phyloP scores from a whole-genome alignment of 1,284 basidiomycete species.

The Ceratobasidium sp. region DNA sequence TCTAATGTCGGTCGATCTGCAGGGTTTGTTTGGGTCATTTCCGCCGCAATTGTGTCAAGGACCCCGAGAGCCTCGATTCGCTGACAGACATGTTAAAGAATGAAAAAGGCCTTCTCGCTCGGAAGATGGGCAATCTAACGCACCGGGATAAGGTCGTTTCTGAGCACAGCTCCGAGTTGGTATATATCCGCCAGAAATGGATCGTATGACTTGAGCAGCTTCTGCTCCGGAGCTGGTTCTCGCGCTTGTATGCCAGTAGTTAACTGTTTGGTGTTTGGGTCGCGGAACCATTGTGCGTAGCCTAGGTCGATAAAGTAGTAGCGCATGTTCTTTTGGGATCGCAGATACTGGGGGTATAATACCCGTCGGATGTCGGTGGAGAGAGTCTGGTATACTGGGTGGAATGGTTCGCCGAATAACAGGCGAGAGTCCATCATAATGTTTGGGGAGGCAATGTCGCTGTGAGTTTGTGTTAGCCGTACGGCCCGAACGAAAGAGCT shows the following conservation, averaged over 20 bases:
- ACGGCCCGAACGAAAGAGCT: too few species aligned
- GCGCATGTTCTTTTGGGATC: too few species aligned
- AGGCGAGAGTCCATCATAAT: constrained; percentile 20
- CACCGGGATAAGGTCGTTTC: constrained; percentile 24
- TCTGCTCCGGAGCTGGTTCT: constrained; percentile 9
- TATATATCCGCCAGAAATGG: constrained; percentile 18
- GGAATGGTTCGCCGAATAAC: constrained; percentile 10
- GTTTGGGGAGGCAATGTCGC: constrained; percentile 10
- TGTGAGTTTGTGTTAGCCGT: neutral
- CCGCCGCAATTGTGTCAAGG: neutral
- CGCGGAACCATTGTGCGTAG: neutral
- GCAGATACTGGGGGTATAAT: neutral
- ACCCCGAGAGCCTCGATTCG: neutral
- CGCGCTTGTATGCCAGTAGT: neutral
- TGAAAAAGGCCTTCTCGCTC: neutral
- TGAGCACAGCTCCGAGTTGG: constrained; percentile 12
- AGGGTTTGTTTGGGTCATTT: constrained; percentile 1
- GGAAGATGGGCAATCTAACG: neutral
- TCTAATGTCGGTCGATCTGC: neutral
- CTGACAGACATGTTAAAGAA: neutral
- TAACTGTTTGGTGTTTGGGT: neutral
- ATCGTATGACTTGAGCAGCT: neutral
- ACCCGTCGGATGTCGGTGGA: neutral
- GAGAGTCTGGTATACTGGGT: constrained; percentile 1
- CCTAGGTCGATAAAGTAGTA: too few species aligned